Evolutionary conservation across 768 basidiomycete species (phyloP), one percentile per base, ranked within the genome.

Genomic region (Tylopilus balloui): DNA sequence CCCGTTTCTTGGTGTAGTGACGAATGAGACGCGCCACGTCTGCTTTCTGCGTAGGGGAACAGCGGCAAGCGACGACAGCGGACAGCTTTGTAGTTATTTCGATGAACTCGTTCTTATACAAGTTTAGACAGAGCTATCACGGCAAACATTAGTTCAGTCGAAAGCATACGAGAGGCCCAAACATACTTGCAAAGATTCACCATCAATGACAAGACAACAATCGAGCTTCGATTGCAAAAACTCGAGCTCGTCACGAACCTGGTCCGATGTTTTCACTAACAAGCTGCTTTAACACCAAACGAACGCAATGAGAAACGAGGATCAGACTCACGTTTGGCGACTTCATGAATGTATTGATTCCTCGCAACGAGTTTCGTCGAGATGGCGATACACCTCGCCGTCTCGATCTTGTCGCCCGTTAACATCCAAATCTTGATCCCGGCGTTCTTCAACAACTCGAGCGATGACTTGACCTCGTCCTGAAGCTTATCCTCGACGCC

Each of bases 381-480:
- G 54, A 98, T 92, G 5, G 95, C 94, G 62, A 99, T 99, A 68
- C 93, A 95, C 31, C 94, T 86, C 5, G 96, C 96, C 3, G 96
- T 99, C 74, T 99, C 96, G 42, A 98, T 92, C 73, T 98, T 99
- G 69, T 99, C 96, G 1, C 96, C 95, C 0, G 96, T 99, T 59
- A 98, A 75, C 96, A 98, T 98, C 96, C 96, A 99, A 50, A 99
- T 98, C 77, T 90, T 96, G 69, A 99, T 84, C 4, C 95, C 95
- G 0, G 95, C 96, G 65, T 98, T 98, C 56, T 94, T 74, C 54
- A 99, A 67, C 45, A 98, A 63, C 69, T 98, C 96, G 50, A 99
- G 71, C 2, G 96, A 96, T 38, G 85, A 81, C 66, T 89, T 93
- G 59, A 99, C 95, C 20, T 95, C 94, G 52, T 98, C 96, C 62